Evolutionary conservation across 2,329 filamentous ascomycete species (phyloP).

Genomic region (Colletotrichum acutatum): DNA sequence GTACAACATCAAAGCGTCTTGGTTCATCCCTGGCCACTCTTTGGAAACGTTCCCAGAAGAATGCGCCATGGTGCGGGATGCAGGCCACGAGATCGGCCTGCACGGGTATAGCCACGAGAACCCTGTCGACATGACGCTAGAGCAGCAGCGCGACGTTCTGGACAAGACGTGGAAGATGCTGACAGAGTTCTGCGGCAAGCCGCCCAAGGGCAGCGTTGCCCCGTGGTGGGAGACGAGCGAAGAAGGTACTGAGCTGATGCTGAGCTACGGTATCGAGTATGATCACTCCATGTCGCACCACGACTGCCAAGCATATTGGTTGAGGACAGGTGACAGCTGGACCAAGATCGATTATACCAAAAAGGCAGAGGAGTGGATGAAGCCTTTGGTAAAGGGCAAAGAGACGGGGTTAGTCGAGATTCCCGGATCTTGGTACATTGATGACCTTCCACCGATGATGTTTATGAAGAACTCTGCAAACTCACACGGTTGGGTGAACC

Average conservation of each 20-base stretch:
- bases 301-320: constrained; percentile 72
- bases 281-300: constrained; percentile 75
- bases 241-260: constrained; percentile 73
- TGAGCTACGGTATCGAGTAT: constrained; percentile 76
- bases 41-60: constrained; percentile 61
- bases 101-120: constrained; percentile 83
- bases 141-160: constrained; percentile 82
- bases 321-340: constrained; percentile 72
- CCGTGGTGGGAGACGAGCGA: constrained; percentile 80
- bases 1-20: constrained; percentile 75
- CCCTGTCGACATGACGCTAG: constrained; percentile 75
- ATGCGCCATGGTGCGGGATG: constrained; percentile 55
- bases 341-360: constrained; percentile 75
- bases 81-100: constrained; percentile 60
- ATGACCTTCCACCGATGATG: constrained; percentile 76
- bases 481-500: constrained; percentile 68
- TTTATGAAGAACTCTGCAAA: constrained; percentile 75
- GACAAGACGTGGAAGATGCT: constrained; percentile 79
- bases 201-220: constrained; percentile 76
- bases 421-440: constrained; percentile 72
- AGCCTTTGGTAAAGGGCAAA: constrained; percentile 67
- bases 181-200: constrained; percentile 75
- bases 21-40: constrained; percentile 61
- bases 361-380: constrained; percentile 73
- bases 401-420: constrained; percentile 75